Conservation (phyloP, 345 rosid genomes). For the Salix koriyanagi region DNA sequence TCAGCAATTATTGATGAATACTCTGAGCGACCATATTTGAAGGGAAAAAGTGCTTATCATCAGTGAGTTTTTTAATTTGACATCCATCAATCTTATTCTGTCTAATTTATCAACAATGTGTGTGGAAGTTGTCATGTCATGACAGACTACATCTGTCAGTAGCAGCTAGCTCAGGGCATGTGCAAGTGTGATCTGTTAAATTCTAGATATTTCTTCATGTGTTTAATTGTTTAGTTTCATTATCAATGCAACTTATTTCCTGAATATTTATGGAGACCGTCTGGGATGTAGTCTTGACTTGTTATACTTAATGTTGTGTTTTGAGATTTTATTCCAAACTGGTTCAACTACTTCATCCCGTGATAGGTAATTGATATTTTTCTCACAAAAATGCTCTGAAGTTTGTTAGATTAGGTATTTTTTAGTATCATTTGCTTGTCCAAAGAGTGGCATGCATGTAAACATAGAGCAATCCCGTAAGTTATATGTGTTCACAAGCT, state of each 20-base stretch:
- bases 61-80: slow-evolving; percentile 37
- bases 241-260: too few species aligned
- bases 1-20: slow-evolving; percentile 53
- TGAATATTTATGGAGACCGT: too few species aligned
- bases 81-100: background rate
- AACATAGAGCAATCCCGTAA: too few species aligned
- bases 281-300: background rate
- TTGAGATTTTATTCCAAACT: background rate
- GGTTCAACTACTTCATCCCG: background rate
- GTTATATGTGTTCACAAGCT: too few species aligned
- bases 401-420: background rate
- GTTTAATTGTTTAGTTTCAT: too few species aligned
- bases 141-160: too few species aligned
- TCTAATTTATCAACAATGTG: background rate
- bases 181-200: background rate
- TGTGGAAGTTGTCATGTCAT: background rate
- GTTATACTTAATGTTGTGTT: background rate
- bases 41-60: slow-evolving; percentile 56
- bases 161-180: background rate
- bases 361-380: background rate
- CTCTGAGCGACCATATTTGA: slow-evolving; percentile 50
- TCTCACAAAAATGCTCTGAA: background rate
- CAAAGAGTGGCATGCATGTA: background rate
- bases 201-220: background rate
- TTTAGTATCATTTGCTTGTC: background rate